Base-by-base conservation (phyloP, 768 basidiomycete species). In the Ramaria sp. region DNA sequence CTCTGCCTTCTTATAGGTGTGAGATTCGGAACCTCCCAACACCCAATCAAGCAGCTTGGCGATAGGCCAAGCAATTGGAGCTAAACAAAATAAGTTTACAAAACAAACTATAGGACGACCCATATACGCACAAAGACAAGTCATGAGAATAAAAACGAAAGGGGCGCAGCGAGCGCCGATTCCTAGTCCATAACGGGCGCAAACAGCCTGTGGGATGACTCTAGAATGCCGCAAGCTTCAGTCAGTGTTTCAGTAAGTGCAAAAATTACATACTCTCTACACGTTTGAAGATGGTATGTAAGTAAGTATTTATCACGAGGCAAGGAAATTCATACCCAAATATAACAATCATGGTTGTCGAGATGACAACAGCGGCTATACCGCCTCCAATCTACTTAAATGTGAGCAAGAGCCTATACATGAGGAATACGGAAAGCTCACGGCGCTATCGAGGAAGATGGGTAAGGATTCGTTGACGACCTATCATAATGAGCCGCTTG, bases 391-490 rank as follows among this genome's bases (percentile, higher is more conserved):
- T 69, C 65, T 79, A 38, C 7, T 31, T 22, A 30, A 3, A 13
- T 43, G 34, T 47, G 37, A 42, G 53, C 27, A 13, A 20, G 22
- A 41, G 51, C 19, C 5, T 15, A 33, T 19, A 45, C 27, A 10
- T 24, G 54, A 31, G 2, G 43, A 1, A 37, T 15, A 17, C 4
- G 13, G n/a, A 20, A 27, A 19, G 60, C 69, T 53, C 64, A 79
- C 75, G 17, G 86, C 87, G 61, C 80, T 82, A 63, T 90, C 86
- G 48, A 90, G 70, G 67, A 90, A 90, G 45, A 91, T 88, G 37
- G 87, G 87, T 57, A 91, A 77, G 70, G 84, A 85, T 66, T 90
- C 88, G 60, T 91, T 91, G 54, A 90, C 73, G 57, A 90, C 80
- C 88, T 88, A 31, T 47, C 24, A 27, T 31, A 20, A 34, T 9